Evolutionary conservation across 352 stramenopile genomes (phyloP).

Genomic region (Thraustotheca clavata): DNA sequence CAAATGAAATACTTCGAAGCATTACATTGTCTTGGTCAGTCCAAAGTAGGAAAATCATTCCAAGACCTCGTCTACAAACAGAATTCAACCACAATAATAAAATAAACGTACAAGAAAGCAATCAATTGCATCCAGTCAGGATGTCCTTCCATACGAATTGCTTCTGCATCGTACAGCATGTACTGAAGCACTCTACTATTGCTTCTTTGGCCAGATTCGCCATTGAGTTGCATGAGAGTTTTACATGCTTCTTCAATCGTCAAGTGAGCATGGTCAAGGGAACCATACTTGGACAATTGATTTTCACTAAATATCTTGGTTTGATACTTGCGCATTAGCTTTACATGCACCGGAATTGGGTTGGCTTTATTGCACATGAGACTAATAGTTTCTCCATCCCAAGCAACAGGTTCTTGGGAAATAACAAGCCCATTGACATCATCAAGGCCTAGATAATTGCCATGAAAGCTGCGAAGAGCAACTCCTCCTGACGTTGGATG

Average conservation of each 20-base stretch:
- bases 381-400: conserved; percentile 63
- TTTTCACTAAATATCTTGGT: conserved; percentile 40
- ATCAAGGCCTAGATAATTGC: conserved; percentile 68
- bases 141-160: conserved; percentile 53
- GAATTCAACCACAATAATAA: neutral
- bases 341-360: conserved; percentile 40
- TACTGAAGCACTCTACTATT: conserved; percentile 59
- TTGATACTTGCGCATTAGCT: conserved; percentile 72
- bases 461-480: conserved; percentile 67
- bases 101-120: conserved; percentile 52
- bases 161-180: conserved; percentile 54
- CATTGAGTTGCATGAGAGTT: conserved; percentile 49
- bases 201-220: conserved; percentile 31
- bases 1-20: conserved; percentile 56
- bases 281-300: conserved; percentile 38
- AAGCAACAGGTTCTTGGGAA: conserved; percentile 45
- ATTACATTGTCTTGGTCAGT: conserved; percentile 42
- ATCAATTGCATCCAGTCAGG: conserved; percentile 75
- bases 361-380: conserved; percentile 65
- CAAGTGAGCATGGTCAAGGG: conserved; percentile 43
- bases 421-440: conserved; percentile 32
- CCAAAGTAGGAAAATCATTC: conserved; percentile 72
- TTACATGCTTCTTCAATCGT: conserved; percentile 53
- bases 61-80: conserved; percentile 37
- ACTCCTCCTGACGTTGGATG: conserved; percentile 38